Evolutionary conservation across 768 basidiomycete genomes (phyloP).

Genomic region (Wakefieldia striispora): DNA sequence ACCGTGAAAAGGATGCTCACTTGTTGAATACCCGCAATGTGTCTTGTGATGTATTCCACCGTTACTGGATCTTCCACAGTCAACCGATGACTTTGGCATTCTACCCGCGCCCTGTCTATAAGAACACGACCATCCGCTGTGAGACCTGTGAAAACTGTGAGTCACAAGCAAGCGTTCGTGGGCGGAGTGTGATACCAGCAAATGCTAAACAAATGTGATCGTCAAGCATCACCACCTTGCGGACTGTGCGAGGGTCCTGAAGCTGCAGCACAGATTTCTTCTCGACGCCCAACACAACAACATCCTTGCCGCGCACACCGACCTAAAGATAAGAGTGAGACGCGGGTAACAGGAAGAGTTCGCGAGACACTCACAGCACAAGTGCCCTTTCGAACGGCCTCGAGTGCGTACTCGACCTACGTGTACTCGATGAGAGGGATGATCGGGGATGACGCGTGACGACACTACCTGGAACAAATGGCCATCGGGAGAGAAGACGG

Average conservation of each 20-base stretch:
- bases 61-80: conserved; percentile 98
- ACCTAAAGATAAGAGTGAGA: conserved; percentile 52
- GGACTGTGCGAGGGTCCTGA: conserved; percentile 95
- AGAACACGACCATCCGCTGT: conserved; percentile 97
- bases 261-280: conserved; percentile 98
- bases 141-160: conserved; percentile 56
- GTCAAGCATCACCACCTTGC: conserved; percentile 98
- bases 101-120: conserved; percentile 96
- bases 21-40: conserved; percentile 99
- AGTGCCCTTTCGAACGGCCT: conserved; percentile 95
- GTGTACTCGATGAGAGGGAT: conserved; percentile 16
- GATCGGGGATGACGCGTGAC: conserved; percentile 26
- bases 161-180: conserved; percentile 5
- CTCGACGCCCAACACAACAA: conserved; percentile 96
- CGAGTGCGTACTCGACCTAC: conserved; percentile 98
- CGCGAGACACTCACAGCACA: conserved; percentile 71
- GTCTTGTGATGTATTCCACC: conserved; percentile 96
- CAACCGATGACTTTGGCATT: conserved; percentile 95
- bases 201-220: conserved; percentile 98
- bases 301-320: conserved; percentile 91
- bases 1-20: conserved; percentile 39
- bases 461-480: conserved; percentile 89
- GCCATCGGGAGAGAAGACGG: conserved; percentile 98
- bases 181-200: conserved; percentile 64
- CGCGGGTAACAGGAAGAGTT: neutral